These are phyloP conservation scores for Wickerhamiella shivajii DNA, from an alignment of 805 yeast species.

Conservation along the genomic window DNA sequence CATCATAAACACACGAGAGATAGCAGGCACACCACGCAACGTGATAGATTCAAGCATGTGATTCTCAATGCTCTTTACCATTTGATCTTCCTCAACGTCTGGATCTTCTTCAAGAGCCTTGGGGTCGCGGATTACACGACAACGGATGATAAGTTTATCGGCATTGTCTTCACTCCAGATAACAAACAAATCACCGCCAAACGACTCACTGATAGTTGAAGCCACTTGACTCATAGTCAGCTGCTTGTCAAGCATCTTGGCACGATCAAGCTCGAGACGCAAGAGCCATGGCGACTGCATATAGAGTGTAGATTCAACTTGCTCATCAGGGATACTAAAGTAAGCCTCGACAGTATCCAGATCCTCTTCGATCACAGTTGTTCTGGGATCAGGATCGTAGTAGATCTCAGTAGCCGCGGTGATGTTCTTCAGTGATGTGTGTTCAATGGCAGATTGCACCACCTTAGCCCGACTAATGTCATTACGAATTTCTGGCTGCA, in stretches of 20 bases:
- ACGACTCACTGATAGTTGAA: constrained; percentile 79
- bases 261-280: constrained; percentile 94
- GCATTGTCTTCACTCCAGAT: constrained; percentile 99
- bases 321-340: constrained; percentile 95
- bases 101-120: constrained; percentile 84
- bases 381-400: constrained; percentile 96
- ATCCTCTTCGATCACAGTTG: constrained; percentile 95
- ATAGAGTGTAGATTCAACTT: constrained; percentile 83
- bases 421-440: constrained; percentile 84
- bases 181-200: constrained; percentile 89
- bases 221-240: constrained; percentile 97
- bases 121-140: constrained; percentile 96
- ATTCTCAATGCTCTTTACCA: constrained; percentile 85
- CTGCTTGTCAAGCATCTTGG: constrained; percentile 96
- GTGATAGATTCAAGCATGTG: constrained; percentile 94
- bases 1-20: constrained; percentile 62
- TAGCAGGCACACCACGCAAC: constrained; percentile 89
- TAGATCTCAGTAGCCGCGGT: constrained; percentile 95
- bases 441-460: constrained; percentile 93
- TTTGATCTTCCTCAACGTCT: constrained; percentile 93
- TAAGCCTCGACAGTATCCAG: constrained; percentile 93
- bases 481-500: constrained; percentile 61
- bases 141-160: constrained; percentile 88
- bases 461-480: constrained; percentile 91
- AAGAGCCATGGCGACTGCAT: constrained; percentile 97